These are phyloP conservation scores for Pythium folliculosum DNA, from an alignment of 352 stramenopile species.

Conservation along the genomic window DNA sequence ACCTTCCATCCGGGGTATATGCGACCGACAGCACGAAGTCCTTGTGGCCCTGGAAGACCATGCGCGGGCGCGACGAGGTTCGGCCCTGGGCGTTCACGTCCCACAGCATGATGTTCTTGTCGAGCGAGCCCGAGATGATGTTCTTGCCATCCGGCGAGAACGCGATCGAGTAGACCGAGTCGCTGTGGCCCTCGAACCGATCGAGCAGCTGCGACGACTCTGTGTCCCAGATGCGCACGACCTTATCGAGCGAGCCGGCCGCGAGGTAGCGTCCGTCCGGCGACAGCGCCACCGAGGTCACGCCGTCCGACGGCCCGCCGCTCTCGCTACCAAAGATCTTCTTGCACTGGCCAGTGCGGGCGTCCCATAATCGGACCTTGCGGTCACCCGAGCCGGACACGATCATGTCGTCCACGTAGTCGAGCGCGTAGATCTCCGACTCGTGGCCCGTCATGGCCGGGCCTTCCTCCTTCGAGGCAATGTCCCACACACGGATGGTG, in stretches of 20 bases:
- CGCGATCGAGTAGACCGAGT: slow-evolving; percentile 88
- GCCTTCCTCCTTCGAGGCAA: slow-evolving; percentile 84
- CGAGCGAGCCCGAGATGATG: slow-evolving; percentile 82
- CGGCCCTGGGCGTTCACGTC: slow-evolving; percentile 78
- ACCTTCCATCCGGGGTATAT: slow-evolving; percentile 88
- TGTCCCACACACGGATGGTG: slow-evolving; percentile 88
- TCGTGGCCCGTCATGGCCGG: slow-evolving; percentile 82
- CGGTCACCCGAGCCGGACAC: slow-evolving; percentile 84
- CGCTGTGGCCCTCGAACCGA: slow-evolving; percentile 79
- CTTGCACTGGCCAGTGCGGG: slow-evolving; percentile 79
- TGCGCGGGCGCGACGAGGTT: slow-evolving; percentile 79
- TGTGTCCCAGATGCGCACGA: slow-evolving; percentile 87
- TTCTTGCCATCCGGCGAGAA: slow-evolving; percentile 89
- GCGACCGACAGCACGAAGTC: slow-evolving; percentile 86
- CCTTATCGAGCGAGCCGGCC: slow-evolving; percentile 82
- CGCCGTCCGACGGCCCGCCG: slow-evolving; percentile 73
- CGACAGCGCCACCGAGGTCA: slow-evolving; percentile 81
- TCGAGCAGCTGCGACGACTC: slow-evolving; percentile 80
- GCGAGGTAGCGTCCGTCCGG: slow-evolving; percentile 76
- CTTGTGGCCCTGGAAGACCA: slow-evolving; percentile 88
- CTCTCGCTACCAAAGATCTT: slow-evolving; percentile 85
- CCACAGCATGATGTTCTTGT: slow-evolving; percentile 89
- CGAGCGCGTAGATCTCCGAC: slow-evolving; percentile 85
- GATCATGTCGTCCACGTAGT: slow-evolving; percentile 88
- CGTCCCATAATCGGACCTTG: slow-evolving; percentile 84